phyloP scores from a whole-genome alignment of 768 basidiomycete species.

The Calvatia gigantea region DNA sequence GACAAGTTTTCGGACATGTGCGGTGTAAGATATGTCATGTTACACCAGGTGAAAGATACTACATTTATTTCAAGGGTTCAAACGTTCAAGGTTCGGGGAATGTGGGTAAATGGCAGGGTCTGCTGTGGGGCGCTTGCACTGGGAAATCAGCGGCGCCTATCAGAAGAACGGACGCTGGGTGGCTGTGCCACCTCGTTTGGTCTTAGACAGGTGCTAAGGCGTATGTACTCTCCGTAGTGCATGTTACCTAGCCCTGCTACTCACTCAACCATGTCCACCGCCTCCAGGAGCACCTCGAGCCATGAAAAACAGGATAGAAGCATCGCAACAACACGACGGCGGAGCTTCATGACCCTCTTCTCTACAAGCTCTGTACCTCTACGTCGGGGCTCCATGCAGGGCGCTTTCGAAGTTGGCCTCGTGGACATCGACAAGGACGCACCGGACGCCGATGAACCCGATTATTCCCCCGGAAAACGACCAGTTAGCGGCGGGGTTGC shows the following conservation, averaged over 20 bases:
- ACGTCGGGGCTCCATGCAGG: conserved; percentile 23
- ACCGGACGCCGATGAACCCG: background rate
- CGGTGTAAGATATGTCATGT: too few relatives aligned
- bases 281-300: background rate
- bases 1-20: too few relatives aligned
- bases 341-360: conserved; percentile 33
- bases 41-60: too few relatives aligned
- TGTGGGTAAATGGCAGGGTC: background rate
- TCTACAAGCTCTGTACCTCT: conserved; percentile 26
- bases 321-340: conserved; percentile 18
- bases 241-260: conserved; percentile 7
- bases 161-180: background rate
- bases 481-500: conserved; percentile 6
- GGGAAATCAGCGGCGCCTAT: too few relatives aligned
- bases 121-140: background rate
- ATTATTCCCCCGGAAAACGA: background rate
- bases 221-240: conserved; percentile 9
- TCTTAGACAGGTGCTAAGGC: conserved; percentile 4
- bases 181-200: conserved; percentile 9
- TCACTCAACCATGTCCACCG: background rate
- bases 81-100: background rate
- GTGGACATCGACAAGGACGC: conserved; percentile 13
- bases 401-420: conserved; percentile 16
- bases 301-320: background rate
- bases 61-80: too few relatives aligned